These are phyloP conservation scores for Melampsora abietis-canadensis DNA, from an alignment of 1,284 basidiomycete species.

Conservation along the genomic window DNA sequence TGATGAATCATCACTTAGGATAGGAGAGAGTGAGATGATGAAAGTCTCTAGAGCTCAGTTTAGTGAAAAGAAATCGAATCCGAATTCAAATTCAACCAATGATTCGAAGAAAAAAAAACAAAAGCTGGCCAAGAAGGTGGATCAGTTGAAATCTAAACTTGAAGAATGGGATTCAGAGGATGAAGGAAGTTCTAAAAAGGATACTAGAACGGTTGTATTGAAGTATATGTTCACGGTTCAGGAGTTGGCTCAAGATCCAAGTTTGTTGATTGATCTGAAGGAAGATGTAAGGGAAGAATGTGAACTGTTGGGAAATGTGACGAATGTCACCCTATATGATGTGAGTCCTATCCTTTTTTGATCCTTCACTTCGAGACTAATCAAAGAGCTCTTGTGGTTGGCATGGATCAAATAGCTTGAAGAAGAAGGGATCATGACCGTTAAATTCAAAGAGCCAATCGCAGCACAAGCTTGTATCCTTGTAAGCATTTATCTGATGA, in stretches of 20 bases:
- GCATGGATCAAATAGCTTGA: constrained; percentile 65
- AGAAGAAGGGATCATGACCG: constrained; percentile 88
- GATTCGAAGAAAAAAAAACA: constrained; percentile 58
- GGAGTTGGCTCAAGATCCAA: constrained; percentile 81
- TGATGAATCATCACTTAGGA: constrained; percentile 84
- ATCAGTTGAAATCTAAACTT: constrained; percentile 78
- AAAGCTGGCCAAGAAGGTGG: constrained; percentile 48
- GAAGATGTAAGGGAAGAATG: constrained; percentile 95
- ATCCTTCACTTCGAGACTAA: neutral
- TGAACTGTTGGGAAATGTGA: constrained; percentile 84
- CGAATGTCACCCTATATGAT: constrained; percentile 93
- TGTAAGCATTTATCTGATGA: constrained; percentile 58
- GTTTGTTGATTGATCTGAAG: constrained; percentile 84
- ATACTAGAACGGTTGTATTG: constrained; percentile 75
- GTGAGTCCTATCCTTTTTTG: constrained; percentile 58
- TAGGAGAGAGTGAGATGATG: constrained; percentile 74
- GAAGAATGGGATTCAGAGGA: constrained; percentile 83
- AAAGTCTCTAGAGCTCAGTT: constrained; percentile 81
- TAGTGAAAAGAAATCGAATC: constrained; percentile 48
- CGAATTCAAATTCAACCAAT: neutral
- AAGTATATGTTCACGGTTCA: constrained; percentile 90
- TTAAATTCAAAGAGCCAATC: constrained; percentile 84
- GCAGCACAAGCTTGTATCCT: constrained; percentile 84
- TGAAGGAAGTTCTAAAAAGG: constrained; percentile 45
- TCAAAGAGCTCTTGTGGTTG: neutral